Evolutionary conservation across 371 early-diverging fungal genomes (phyloP).

Genomic region (Mucor piriformis): DNA sequence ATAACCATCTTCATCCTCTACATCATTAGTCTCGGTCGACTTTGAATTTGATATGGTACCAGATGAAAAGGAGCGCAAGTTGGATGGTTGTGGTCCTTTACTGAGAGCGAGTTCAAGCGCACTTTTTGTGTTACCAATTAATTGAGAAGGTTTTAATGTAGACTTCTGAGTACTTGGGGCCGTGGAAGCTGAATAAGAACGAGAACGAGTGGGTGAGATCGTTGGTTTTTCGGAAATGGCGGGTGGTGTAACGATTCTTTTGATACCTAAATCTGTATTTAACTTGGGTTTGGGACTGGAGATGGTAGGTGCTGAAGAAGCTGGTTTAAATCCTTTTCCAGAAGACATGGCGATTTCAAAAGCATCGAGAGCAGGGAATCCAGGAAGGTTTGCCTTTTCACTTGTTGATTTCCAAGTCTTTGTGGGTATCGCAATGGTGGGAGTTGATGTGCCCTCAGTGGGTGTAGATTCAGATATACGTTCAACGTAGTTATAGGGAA

Average conservation of each 20-base stretch:
- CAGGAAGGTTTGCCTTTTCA: background rate
- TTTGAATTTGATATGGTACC: background rate
- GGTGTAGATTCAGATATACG: constrained; percentile 15
- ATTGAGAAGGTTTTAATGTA: constrained; percentile 11
- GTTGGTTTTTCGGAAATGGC: background rate
- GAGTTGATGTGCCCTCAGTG: background rate
- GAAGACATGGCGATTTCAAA: constrained; percentile 37
- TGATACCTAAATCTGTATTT: background rate
- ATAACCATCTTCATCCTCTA: constrained; percentile 36
- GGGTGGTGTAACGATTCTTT: background rate
- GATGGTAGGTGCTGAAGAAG: background rate
- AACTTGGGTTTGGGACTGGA: constrained; percentile 4
- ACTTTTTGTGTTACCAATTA: constrained; percentile 13
- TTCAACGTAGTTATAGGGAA: constrained; percentile 61
- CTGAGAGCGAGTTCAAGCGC: constrained; percentile 21
- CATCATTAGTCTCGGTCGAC: constrained; percentile 4
- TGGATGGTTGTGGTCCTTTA: constrained; percentile 13
- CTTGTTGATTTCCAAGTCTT: background rate
- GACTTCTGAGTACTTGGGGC: background rate
- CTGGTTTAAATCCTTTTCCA: background rate
- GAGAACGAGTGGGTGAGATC: constrained; percentile 13
- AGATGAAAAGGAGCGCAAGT: background rate
- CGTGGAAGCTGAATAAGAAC: constrained; percentile 28
- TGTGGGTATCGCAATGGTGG: background rate
- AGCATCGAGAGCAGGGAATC: constrained; percentile 21